A percentile compares a stretch with the other conserved stretches of the same genome.
Conservation (phyloP, 1,284 basidiomycete genomes). For the Pisolithus thermaeus region DNA sequence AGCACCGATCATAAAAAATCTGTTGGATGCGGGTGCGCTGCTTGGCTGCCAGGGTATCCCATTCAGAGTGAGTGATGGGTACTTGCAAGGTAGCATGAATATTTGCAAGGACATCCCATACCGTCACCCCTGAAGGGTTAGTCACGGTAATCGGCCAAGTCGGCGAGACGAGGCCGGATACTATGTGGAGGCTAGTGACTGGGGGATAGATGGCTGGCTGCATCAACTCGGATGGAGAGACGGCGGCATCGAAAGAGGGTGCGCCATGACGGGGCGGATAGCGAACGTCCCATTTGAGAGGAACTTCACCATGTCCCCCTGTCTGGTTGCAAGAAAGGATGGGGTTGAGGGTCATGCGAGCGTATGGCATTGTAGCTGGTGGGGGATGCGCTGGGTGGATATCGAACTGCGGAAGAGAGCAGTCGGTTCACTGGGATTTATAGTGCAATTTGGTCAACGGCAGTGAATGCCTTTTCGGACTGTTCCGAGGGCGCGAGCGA, state of each 20-base stretch:
- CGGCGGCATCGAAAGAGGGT: not conserved
- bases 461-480: not conserved
- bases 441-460: not conserved
- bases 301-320: not conserved
- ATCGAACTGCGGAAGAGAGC: not conserved
- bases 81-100: conserved; percentile 35
- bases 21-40: conserved; percentile 36
- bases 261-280: not conserved
- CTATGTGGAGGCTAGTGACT: conserved; percentile 32
- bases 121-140: conserved; percentile 39
- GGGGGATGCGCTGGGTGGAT: not conserved
- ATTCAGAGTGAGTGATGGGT: conserved; percentile 36
- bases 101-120: conserved; percentile 41
- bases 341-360: not conserved
- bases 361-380: not conserved
- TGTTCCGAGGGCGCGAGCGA: not conserved
- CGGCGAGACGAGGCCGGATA: conserved; percentile 40
- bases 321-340: not conserved
- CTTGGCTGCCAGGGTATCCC: conserved; percentile 34
- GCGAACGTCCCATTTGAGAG: not conserved
- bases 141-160: conserved; percentile 11
- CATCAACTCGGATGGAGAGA: conserved; percentile 27
- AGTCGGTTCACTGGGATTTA: not conserved
- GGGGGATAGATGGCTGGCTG: conserved; percentile 40
- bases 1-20: conserved; percentile 39